Percentiles rank a stretch among this genome's conserved stretches.
Evolutionary conservation across 2,329 filamentous ascomycete species (phyloP).

Genomic region (Penicillium frequentans): DNA sequence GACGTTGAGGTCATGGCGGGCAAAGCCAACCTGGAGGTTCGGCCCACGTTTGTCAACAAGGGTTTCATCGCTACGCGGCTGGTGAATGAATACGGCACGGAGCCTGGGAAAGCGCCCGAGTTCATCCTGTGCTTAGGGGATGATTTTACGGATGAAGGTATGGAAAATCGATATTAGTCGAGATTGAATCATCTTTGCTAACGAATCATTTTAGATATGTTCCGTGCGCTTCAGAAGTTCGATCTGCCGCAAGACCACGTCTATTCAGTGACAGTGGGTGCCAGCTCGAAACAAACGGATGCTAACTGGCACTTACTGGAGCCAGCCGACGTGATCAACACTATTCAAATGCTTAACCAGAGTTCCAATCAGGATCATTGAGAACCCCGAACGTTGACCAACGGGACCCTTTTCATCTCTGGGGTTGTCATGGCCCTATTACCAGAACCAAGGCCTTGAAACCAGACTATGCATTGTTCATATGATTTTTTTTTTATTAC

Average conservation of each 20-base stretch:
- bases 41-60: constrained; percentile 98
- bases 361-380: constrained; percentile 31
- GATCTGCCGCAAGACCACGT: constrained; percentile 64
- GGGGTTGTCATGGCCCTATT: neutral
- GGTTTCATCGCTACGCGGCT: constrained; percentile 89
- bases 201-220: constrained; percentile 60
- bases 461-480: neutral
- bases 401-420: neutral
- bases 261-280: constrained; percentile 89
- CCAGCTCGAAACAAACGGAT: constrained; percentile 86
- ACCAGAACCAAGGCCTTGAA: neutral
- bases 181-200: neutral
- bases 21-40: constrained; percentile 94
- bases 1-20: constrained; percentile 96
- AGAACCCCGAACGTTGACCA: neutral
- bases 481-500: neutral
- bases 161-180: constrained; percentile 13
- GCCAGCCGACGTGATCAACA: constrained; percentile 80
- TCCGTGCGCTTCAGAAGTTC: constrained; percentile 70
- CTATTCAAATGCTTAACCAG: constrained; percentile 56
- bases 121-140: constrained; percentile 92
- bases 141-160: constrained; percentile 97
- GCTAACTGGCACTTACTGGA: constrained; percentile 89
- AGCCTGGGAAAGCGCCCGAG: constrained; percentile 62
- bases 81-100: constrained; percentile 67